Percentiles rank a stretch among this genome's conserved stretches.
Conservation (phyloP, 371 early-diverging fungal species). For the Mucor racemosus region DNA sequence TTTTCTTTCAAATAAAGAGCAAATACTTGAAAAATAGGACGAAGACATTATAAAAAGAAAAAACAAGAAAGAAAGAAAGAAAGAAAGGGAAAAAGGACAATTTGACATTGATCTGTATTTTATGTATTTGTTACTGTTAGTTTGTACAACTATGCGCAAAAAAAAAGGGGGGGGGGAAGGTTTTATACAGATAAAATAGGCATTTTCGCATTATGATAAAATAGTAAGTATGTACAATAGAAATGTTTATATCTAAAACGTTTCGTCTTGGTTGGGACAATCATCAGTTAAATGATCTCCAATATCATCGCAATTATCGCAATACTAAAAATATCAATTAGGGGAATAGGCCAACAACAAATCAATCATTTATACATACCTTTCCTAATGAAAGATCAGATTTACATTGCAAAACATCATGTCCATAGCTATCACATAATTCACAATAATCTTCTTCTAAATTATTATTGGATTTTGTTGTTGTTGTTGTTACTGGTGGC, state of each 20-base stretch:
- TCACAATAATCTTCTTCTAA: constrained; percentile 49
- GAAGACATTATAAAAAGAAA: neutral
- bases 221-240: constrained; percentile 10
- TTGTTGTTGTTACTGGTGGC: neutral
- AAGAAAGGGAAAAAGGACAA: neutral
- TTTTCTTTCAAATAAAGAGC: constrained; percentile 1
- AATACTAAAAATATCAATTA: constrained; percentile 48
- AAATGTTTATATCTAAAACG: constrained; percentile 39
- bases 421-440: constrained; percentile 63
- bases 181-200: neutral
- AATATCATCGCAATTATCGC: constrained; percentile 74
- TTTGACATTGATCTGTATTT: constrained; percentile 1
- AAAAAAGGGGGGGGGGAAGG: neutral
- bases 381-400: constrained; percentile 16
- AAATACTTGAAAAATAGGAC: neutral
- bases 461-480: neutral
- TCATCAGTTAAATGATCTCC: constrained; percentile 65
- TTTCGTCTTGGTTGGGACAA: constrained; percentile 70
- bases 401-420: constrained; percentile 57
- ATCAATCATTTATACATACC: neutral
- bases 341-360: neutral
- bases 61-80: neutral
- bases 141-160: neutral
- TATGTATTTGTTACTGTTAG: constrained; percentile 3
- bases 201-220: neutral